phyloP scores from a whole-genome alignment of 345 rosid species.

The Erucastrum elatum region DNA sequence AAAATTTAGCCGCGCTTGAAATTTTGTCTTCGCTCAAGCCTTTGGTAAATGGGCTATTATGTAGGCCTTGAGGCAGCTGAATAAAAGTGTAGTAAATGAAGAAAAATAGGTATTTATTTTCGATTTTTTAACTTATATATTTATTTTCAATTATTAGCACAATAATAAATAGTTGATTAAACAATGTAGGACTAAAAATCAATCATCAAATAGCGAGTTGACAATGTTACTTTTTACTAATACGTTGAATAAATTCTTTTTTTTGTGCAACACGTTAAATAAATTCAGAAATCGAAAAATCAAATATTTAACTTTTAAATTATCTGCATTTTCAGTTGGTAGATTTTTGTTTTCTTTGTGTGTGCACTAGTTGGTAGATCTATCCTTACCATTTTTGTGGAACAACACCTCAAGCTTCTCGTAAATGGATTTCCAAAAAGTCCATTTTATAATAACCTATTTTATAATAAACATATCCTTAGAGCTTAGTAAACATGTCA shows the following conservation, averaged over 20 bases:
- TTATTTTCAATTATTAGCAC: neutral
- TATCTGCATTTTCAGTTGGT: no score
- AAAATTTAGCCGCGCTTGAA: conserved; percentile 35
- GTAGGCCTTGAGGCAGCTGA: neutral
- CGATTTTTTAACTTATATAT: no score
- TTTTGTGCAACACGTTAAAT: no score
- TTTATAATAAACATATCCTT: neutral
- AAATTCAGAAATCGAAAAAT: no score
- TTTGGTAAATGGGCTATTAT: neutral
- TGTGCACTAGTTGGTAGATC: no score
- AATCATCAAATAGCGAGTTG: neutral
- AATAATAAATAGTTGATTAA: neutral
- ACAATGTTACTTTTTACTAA: neutral
- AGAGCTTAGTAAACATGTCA: neutral
- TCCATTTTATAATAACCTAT: no score
- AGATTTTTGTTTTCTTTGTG: no score
- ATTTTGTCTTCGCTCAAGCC: neutral
- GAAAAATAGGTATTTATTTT: neutral
- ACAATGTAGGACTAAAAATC: neutral
- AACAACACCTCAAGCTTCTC: no score
- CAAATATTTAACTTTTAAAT: no score
- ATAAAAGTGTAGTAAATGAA: neutral
- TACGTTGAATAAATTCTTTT: no score
- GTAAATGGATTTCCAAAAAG: no score
- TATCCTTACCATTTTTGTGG: no score